These are phyloP conservation scores for Lentinula detonsa DNA, from an alignment of 768 basidiomycete species.

Conservation along the genomic window DNA sequence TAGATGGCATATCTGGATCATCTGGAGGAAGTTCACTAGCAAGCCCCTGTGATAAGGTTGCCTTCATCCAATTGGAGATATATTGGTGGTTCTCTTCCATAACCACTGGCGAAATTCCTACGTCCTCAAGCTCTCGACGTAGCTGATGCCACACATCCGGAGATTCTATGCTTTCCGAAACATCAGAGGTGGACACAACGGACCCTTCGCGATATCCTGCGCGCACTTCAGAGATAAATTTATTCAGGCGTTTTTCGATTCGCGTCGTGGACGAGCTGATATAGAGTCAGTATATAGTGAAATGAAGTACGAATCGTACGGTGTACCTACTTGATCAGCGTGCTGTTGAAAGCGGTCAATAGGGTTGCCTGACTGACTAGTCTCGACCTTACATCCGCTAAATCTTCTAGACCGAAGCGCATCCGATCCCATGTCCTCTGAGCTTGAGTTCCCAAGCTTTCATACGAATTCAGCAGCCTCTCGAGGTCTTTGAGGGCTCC, in stretches of 20 bases:
- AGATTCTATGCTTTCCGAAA: slow-evolving; percentile 9
- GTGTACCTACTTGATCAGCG: slow-evolving; percentile 8
- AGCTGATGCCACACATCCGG: slow-evolving; percentile 12
- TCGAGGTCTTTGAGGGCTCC: slow-evolving; percentile 9
- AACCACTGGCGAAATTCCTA: slow-evolving; percentile 11
- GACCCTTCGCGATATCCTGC: slow-evolving; percentile 14
- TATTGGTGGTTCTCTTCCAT: slow-evolving; percentile 11
- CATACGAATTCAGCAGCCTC: slow-evolving; percentile 7
- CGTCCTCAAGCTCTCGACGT: slow-evolving; percentile 12
- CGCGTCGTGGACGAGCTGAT: slow-evolving; percentile 9
- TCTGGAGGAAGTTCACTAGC: slow-evolving; percentile 1
- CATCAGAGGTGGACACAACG: slow-evolving; percentile 6
- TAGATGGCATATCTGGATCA: not conserved
- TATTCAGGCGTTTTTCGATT: slow-evolving; percentile 11
- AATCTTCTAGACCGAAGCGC: slow-evolving; percentile 12
- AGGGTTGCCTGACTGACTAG: slow-evolving; percentile 8
- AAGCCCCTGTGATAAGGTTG: slow-evolving; percentile 6
- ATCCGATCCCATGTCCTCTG: slow-evolving; percentile 16
- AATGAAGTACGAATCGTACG: too few species aligned
- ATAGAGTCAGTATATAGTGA: not conserved
- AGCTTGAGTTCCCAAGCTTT: slow-evolving; percentile 11
- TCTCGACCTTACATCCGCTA: slow-evolving; percentile 10
- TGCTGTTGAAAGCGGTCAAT: slow-evolving; percentile 9
- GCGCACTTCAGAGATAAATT: slow-evolving; percentile 12
- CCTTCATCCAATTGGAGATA: slow-evolving; percentile 11